Evolutionary conservation across 768 basidiomycete species (phyloP), one percentile per base, ranked within the genome.

Genomic region (Coprinopsis marcescibilis): DNA sequence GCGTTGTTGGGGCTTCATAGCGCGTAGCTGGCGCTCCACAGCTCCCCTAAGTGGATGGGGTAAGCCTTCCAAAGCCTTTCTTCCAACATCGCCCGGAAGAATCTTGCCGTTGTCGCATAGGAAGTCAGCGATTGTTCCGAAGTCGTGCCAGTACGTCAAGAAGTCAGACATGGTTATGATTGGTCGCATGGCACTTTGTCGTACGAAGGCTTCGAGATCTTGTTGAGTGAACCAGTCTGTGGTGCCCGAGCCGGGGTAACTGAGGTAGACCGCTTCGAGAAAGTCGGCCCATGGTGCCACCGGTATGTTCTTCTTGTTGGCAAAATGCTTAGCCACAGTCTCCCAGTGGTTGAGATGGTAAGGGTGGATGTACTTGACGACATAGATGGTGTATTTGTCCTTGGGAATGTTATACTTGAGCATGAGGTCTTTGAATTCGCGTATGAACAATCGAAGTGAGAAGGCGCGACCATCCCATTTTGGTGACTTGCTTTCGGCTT

Each of bases 1-100:
- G 21, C 53, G 48, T 21, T 55, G 52, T 3, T 40, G 27, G 0
- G 46, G 54, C 21, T 50, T 35, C 39, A 51, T 29, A 14, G 33
- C 26, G 10, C 51, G 12, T 1, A 55, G 37, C 33, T 53, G 54
- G 3, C 42, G 34, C 3, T 27, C 35, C 3, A 55, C 39, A 1
- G 46, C 19, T 15, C 29, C 7, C 4, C 45, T 10, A 24, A 57
- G 49, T 1, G 26, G 24, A 19, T 24, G 3, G n/a, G 50, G 52
- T 17, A 55, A 34, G 1, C 56, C 53, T 15, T 23, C 25, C 6
- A 57, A 4, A 33, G 53, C 52, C 3, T 40, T 3, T 11, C 34
- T 46, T 1, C 17, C 24, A 11, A 34, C 39, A 20, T 57, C 51
- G 2, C 25, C 25, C 3, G 42, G 17, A 0, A 52, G 41, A 0